A percentile compares a stretch with the other conserved stretches of the same genome.
Conservation (phyloP, 768 basidiomycete genomes). For the Tephrocybe rancida region DNA sequence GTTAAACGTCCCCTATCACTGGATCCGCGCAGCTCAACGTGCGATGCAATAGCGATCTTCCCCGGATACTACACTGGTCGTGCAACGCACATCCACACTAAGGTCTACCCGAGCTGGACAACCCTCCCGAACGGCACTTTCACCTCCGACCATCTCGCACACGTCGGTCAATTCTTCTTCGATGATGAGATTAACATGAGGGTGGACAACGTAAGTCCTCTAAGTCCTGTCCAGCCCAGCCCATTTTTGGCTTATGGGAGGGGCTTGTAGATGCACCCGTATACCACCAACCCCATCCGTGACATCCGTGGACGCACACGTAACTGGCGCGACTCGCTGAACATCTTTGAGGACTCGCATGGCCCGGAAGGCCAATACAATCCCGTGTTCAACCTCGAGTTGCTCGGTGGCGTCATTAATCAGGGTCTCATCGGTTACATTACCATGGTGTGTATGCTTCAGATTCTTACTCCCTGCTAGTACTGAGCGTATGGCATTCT, state of each 20-base stretch:
- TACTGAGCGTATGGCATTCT: background rate
- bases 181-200: constrained; percentile 52
- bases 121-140: constrained; percentile 46
- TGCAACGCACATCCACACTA: constrained; percentile 57
- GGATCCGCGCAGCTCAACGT: background rate
- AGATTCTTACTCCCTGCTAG: background rate
- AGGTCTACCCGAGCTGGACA: constrained; percentile 54
- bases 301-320: constrained; percentile 49
- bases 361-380: constrained; percentile 52
- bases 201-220: constrained; percentile 42
- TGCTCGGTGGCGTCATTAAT: constrained; percentile 50
- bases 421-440: constrained; percentile 58
- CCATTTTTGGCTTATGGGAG: too few species aligned
- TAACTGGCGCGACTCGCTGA: constrained; percentile 54
- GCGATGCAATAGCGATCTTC: constrained; percentile 43
- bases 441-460: constrained; percentile 45
- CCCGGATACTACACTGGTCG: constrained; percentile 61
- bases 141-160: constrained; percentile 42
- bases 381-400: constrained; percentile 52
- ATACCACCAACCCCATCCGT: constrained; percentile 50
- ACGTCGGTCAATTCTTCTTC: constrained; percentile 60
- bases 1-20: background rate
- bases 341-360: constrained; percentile 53
- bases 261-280: constrained; percentile 48
- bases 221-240: background rate